Conservation (phyloP, 139 green algal species). For the Dunaliella primolecta region DNA sequence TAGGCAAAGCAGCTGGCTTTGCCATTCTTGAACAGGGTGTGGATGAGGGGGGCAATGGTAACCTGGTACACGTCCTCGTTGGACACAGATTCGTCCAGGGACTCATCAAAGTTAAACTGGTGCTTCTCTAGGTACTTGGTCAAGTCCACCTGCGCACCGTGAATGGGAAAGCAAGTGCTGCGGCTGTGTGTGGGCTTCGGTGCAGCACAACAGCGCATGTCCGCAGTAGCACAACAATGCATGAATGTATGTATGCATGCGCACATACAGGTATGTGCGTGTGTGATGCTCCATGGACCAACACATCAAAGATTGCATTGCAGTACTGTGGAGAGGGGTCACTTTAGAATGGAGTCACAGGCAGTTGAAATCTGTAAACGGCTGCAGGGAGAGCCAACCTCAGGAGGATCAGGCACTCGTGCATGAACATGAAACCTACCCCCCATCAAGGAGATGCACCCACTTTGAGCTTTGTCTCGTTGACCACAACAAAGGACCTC, state of each 20-base stretch:
- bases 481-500: slow-evolving; percentile 61
- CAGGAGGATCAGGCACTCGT: too few species aligned
- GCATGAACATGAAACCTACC: too few species aligned
- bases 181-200: neutral
- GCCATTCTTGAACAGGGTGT: slow-evolving; percentile 79
- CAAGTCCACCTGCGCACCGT: slow-evolving; percentile 77
- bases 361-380: too few species aligned
- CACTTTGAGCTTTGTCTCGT: slow-evolving; percentile 79
- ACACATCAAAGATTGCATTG: too few species aligned
- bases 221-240: too few species aligned
- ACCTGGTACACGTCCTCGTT: slow-evolving; percentile 90
- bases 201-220: too few species aligned
- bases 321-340: too few species aligned
- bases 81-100: slow-evolving; percentile 80
- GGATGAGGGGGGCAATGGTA: slow-evolving; percentile 90
- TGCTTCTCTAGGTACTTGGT: slow-evolving; percentile 84
- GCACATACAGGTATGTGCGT: neutral
- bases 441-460: neutral
- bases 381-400: too few species aligned
- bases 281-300: too few species aligned
- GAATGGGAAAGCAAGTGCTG: neutral
- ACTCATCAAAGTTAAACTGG: slow-evolving; percentile 93
- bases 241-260: neutral
- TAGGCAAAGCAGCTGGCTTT: slow-evolving; percentile 98
- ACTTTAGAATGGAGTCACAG: too few species aligned